Evolutionary conservation across 2,329 filamentous ascomycete genomes (phyloP).

Genomic region (Paradendryphiella salina): DNA sequence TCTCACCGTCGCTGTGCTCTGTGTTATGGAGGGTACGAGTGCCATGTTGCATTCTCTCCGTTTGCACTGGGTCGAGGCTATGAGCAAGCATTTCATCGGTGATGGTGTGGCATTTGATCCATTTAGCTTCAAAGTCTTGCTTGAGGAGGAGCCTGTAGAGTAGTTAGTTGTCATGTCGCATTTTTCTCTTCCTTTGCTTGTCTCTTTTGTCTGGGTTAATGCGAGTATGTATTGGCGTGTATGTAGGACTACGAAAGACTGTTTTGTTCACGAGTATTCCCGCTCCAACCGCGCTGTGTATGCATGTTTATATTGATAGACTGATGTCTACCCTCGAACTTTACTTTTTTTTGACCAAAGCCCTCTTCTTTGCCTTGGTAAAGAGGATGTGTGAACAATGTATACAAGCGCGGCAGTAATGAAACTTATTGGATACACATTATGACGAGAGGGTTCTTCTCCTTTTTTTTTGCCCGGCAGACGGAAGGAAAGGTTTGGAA

Average conservation of each 20-base stretch:
- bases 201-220: slow-evolving; percentile 1
- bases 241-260: slow-evolving; percentile 19
- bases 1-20: slow-evolving; percentile 77
- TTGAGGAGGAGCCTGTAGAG: slow-evolving; percentile 73
- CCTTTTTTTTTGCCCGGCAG: too few relatives aligned
- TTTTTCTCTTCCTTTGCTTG: slow-evolving; percentile 7
- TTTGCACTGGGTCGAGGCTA: slow-evolving; percentile 95
- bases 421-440: too few relatives aligned
- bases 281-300: too few relatives aligned
- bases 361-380: too few relatives aligned
- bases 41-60: slow-evolving; percentile 92
- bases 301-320: too few relatives aligned
- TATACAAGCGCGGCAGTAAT: too few relatives aligned
- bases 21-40: slow-evolving; percentile 94
- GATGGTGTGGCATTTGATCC: slow-evolving; percentile 83
- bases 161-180: slow-evolving; percentile 12
- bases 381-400: too few relatives aligned
- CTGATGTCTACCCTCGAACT: too few relatives aligned
- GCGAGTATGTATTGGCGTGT: slow-evolving; percentile 3
- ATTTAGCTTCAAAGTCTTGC: slow-evolving; percentile 80
- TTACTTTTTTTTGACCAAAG: too few relatives aligned
- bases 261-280: not conserved
- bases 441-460: too few relatives aligned
- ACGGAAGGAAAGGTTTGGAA: too few relatives aligned
- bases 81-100: slow-evolving; percentile 96